A percentile compares a stretch with the other conserved stretches of the same genome.
phyloP scores from a whole-genome alignment of 2,329 filamentous ascomycete species.

The Xylariaceae sp. region DNA sequence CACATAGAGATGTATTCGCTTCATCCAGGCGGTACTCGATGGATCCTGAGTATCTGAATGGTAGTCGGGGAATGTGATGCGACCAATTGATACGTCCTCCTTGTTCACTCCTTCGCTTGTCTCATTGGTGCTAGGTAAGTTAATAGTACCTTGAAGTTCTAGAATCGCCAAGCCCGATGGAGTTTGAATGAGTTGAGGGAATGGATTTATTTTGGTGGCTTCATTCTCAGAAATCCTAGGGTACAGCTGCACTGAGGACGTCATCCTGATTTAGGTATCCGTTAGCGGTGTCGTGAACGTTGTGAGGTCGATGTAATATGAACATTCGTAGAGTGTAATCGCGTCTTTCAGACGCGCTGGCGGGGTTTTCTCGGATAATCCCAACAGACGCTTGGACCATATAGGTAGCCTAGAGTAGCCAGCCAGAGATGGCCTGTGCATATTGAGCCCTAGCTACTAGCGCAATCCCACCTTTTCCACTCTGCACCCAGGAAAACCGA shows the following conservation, averaged over 20 bases:
- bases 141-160: constrained; percentile 89
- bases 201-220: constrained; percentile 38
- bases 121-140: constrained; percentile 53
- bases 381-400: too few relatives aligned
- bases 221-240: constrained; percentile 25
- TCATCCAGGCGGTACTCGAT: constrained; percentile 75
- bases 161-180: constrained; percentile 85
- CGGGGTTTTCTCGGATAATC: constrained; percentile 12
- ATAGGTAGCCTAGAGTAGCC: too few relatives aligned
- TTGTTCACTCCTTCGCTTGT: constrained; percentile 27
- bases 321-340: too few relatives aligned
- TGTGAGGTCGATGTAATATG: too few relatives aligned
- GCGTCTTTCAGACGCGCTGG: constrained; percentile 1
- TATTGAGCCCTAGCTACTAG: constrained; percentile 19
- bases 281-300: too few relatives aligned
- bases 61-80: constrained; percentile 75
- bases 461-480: constrained; percentile 17
- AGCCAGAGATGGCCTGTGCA: constrained; percentile 17
- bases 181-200: constrained; percentile 82
- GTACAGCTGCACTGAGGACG: constrained; percentile 37
- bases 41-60: constrained; percentile 42
- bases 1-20: constrained; percentile 80
- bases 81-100: constrained; percentile 57
- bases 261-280: constrained; percentile 19
- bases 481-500: constrained; percentile 21